Evolutionary conservation across 345 rosid genomes (phyloP).

Genomic region (Ricinus communis): DNA sequence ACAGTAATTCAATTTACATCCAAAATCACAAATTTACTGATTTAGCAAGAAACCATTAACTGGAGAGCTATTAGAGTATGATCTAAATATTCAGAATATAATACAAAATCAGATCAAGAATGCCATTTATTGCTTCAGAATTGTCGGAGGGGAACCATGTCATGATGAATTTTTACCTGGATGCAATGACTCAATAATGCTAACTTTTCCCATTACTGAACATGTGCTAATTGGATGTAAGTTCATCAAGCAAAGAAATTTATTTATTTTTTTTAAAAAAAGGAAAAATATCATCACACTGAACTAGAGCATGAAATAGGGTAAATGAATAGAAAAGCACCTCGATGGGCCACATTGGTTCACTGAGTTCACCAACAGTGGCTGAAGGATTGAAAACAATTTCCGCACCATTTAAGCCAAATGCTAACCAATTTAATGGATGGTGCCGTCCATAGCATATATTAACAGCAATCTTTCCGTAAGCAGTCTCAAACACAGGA

Average conservation of each 20-base stretch:
- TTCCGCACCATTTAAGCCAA: constrained; percentile 96
- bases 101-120: not conserved
- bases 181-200: not conserved
- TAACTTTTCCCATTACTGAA: not conserved
- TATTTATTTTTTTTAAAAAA: no score
- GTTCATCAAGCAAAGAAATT: not conserved
- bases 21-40: no score
- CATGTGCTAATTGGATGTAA: not conserved
- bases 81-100: not conserved
- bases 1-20: not conserved
- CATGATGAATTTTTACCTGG: not conserved
- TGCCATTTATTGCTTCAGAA: not conserved
- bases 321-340: constrained; percentile 30
- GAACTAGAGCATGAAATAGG: not conserved
- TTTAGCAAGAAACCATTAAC: not conserved
- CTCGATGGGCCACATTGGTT: constrained; percentile 99
- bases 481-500: constrained; percentile 91
- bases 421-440: constrained; percentile 92
- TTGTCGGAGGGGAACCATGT: constrained; percentile 2
- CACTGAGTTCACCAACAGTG: constrained; percentile 93
- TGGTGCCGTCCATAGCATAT: constrained; percentile 98
- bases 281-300: not conserved
- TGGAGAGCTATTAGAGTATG: not conserved
- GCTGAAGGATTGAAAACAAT: constrained; percentile 99
- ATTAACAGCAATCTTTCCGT: constrained; percentile 81